Base-by-base conservation (phyloP, 768 basidiomycete genomes). In the Porphyrellus cyaneotinctus region DNA sequence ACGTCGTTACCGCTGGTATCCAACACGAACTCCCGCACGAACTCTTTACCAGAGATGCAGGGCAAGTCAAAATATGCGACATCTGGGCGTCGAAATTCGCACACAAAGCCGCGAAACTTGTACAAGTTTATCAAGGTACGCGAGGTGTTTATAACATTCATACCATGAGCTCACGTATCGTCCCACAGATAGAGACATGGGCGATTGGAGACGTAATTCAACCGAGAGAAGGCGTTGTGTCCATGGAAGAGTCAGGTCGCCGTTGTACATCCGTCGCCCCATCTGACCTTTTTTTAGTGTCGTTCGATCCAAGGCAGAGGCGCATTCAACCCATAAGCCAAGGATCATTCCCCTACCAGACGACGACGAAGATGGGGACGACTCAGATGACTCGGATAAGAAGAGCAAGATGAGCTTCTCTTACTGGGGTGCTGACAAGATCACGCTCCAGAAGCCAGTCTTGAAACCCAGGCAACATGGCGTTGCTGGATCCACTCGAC, bases 391-490 rank as follows among this genome's bases (percentile, higher is more conserved):
- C 61, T 91, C 88, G 12, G 90, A 91, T 67, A 82, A 85, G 73
- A 88, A 91, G 75, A 89, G 85, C 75, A 92, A 91, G 69, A 91
- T 92, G 91, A 89, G 88, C 74, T 92, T 92, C 72, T 91, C 89
- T 6, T 94, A 92, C 65, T 92, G 90, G 89, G 90, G 91, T 23
- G 91, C 91, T 30, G 91, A 93, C 74, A 91, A 91, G 71, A 80
- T 93, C 62, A 93, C 91, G 1, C 81, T 93, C 20, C 88, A 91
- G 67, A 88, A 88, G 60, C 88, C 90, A 2, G 68, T 83, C 36
- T 66, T 84, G 61, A 87, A 85, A 64, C 69, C 70, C 33, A 68
- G 68, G 51, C 67, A 68, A 23, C 57, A 65, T n/a, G 22, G 56
- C 24, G 64, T 72, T 72, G 54, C 63, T 59, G 37, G 73, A 64